phyloP scores from a whole-genome alignment of 148 eudicot species.

The Linanthus parryae region DNA sequence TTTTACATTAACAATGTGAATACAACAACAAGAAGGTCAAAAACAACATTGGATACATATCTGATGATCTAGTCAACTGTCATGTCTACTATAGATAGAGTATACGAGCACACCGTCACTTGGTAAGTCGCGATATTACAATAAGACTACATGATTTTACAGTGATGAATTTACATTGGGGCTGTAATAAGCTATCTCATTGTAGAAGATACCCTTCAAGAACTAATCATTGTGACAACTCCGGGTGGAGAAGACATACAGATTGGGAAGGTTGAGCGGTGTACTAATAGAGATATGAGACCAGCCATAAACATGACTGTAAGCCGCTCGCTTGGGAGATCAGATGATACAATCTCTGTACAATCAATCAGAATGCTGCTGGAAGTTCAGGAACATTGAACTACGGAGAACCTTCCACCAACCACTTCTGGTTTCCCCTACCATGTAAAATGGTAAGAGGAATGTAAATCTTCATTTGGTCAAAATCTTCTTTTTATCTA shows the following conservation, averaged over 20 bases:
- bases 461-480: not conserved
- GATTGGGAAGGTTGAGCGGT: not conserved
- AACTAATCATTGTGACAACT: not conserved
- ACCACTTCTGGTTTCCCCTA: not conserved
- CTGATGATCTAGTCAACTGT: too few relatives aligned
- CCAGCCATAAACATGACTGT: too few relatives aligned
- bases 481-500: not conserved
- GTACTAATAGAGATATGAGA: too few relatives aligned
- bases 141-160: not conserved
- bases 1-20: too few relatives aligned
- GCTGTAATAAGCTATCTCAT: not conserved
- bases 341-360: too few relatives aligned
- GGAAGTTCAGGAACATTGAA: not conserved
- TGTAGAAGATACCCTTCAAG: not conserved
- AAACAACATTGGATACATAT: too few relatives aligned
- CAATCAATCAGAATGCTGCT: too few relatives aligned
- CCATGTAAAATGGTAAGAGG: not conserved
- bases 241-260: not conserved
- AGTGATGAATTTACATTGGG: not conserved
- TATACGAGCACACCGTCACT: too few relatives aligned
- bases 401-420: not conserved
- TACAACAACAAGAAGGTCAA: too few relatives aligned
- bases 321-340: too few relatives aligned
- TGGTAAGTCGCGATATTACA: not conserved
- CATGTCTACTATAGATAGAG: not conserved